phyloP scores from a whole-genome alignment of 2,329 filamentous ascomycete genomes.

The Fusarium sp. region DNA sequence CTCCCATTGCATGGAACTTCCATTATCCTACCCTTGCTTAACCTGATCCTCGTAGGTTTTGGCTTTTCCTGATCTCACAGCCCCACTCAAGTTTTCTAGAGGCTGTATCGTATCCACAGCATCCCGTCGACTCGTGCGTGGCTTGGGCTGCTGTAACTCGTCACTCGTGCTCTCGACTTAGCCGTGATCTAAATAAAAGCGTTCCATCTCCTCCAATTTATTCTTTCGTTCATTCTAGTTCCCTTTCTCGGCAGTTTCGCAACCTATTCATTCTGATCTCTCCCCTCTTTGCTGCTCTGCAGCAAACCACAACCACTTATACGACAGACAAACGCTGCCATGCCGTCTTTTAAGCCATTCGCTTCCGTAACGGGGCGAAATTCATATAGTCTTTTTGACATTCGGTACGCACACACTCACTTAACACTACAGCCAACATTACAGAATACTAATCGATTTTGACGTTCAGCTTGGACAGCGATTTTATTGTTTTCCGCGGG shows the following conservation, averaged over 20 bases:
- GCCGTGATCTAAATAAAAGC: constrained; percentile 46
- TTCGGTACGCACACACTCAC: constrained; percentile 59
- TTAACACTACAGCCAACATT: background rate
- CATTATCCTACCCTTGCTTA: constrained; percentile 33
- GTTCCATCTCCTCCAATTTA: constrained; percentile 44
- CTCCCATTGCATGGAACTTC: constrained; percentile 37
- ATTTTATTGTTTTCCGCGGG: constrained; percentile 83
- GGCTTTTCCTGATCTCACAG: constrained; percentile 41
- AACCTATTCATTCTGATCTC: constrained; percentile 17
- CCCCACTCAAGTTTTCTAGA: constrained; percentile 40
- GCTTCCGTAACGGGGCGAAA: constrained; percentile 63
- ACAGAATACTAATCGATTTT: constrained; percentile 12
- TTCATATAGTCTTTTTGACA: constrained; percentile 67
- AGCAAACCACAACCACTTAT: constrained; percentile 24
- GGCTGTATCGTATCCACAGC: constrained; percentile 39
- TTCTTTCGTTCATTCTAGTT: constrained; percentile 36
- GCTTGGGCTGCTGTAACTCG: constrained; percentile 39
- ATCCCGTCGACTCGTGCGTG: constrained; percentile 41
- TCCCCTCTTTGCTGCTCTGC: constrained; percentile 22
- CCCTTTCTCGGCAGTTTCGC: constrained; percentile 38
- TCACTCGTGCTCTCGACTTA: constrained; percentile 35
- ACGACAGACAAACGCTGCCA: constrained; percentile 49
- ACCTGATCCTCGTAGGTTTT: constrained; percentile 34
- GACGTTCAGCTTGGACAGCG: constrained; percentile 74
- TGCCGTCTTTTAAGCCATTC: constrained; percentile 70